These are phyloP conservation scores for Protomyces arabidopsidicola DNA, from an alignment of 1,139 yeast genomes.

Conservation along the genomic window DNA sequence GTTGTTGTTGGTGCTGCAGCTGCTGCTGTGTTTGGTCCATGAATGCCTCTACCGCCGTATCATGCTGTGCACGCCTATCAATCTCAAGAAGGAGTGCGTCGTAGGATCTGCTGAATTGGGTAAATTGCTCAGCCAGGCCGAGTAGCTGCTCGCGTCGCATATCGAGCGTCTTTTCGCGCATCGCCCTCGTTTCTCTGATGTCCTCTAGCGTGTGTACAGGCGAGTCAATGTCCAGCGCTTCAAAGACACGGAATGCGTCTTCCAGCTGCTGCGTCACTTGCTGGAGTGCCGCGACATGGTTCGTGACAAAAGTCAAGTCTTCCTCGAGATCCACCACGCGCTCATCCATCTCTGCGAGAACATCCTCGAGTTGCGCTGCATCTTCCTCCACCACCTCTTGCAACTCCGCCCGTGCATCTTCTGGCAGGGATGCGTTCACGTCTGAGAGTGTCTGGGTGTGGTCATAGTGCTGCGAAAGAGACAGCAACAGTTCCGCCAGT, in stretches of 20 bases:
- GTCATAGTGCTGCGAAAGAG: slow-evolving; percentile 20
- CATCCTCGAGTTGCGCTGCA: slow-evolving; percentile 24
- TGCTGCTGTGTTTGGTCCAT: slow-evolving; percentile 7
- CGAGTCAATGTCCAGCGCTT: slow-evolving; percentile 1
- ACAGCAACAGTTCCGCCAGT: slow-evolving; percentile 13
- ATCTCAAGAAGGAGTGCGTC: slow-evolving; percentile 15
- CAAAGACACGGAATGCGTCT: not conserved
- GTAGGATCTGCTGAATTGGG: slow-evolving; percentile 1
- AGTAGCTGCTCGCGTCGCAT: slow-evolving; percentile 1
- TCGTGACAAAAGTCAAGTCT: not conserved
- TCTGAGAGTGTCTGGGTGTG: slow-evolving; percentile 11
- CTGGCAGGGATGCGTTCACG: not conserved
- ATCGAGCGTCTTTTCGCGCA: not conserved
- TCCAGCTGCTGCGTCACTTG: not conserved
- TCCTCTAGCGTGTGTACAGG: not conserved
- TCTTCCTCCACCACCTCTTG: slow-evolving; percentile 17
- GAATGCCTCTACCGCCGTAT: slow-evolving; percentile 1
- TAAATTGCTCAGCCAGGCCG: slow-evolving; percentile 11
- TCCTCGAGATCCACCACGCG: slow-evolving; percentile 11
- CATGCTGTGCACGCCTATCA: slow-evolving; percentile 9
- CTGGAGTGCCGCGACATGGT: not conserved
- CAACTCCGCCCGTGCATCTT: slow-evolving; percentile 12
- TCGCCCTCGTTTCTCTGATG: not conserved
- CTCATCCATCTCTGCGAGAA: slow-evolving; percentile 17
- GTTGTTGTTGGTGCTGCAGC: not conserved